phyloP scores from a whole-genome alignment of 78 protist species.

The Dictyostelium brefeldianum region DNA sequence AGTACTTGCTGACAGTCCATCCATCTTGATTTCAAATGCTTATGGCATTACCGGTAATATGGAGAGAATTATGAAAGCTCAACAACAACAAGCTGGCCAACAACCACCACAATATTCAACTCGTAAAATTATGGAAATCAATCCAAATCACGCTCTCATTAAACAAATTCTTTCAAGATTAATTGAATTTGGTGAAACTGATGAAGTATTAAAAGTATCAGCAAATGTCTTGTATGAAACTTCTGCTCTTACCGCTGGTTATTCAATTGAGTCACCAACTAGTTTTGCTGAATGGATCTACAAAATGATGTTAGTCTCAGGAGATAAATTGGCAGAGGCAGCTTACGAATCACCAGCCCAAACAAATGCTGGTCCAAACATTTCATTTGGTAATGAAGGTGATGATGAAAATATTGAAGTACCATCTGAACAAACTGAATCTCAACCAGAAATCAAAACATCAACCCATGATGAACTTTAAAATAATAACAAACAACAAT shows the following conservation, averaged over 20 bases:
- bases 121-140: constrained; percentile 93
- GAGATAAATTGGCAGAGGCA: constrained; percentile 37
- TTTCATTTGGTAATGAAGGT: not conserved
- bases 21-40: constrained; percentile 86
- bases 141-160: constrained; percentile 95
- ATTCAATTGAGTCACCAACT: constrained; percentile 84
- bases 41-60: constrained; percentile 97
- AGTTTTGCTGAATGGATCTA: constrained; percentile 87
- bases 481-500: not conserved
- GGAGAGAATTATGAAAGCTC: constrained; percentile 96
- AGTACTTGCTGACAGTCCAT: constrained; percentile 92
- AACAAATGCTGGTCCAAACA: not conserved
- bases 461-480: constrained; percentile 32
- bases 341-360: not conserved
- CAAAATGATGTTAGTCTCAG: constrained; percentile 71
- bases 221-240: constrained; percentile 92
- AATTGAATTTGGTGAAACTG: constrained; percentile 64
- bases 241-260: constrained; percentile 91
- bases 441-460: not conserved
- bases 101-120: constrained; percentile 24
- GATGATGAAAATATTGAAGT: not conserved
- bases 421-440: not conserved
- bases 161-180: constrained; percentile 16
- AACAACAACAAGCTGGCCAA: constrained; percentile 79
- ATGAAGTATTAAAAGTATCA: constrained; percentile 79